Evolutionary conservation across 164 flowering plant species (phyloP), one percentile per base, ranked within the genome.

Genomic region (Nymphaea colorata): DNA sequence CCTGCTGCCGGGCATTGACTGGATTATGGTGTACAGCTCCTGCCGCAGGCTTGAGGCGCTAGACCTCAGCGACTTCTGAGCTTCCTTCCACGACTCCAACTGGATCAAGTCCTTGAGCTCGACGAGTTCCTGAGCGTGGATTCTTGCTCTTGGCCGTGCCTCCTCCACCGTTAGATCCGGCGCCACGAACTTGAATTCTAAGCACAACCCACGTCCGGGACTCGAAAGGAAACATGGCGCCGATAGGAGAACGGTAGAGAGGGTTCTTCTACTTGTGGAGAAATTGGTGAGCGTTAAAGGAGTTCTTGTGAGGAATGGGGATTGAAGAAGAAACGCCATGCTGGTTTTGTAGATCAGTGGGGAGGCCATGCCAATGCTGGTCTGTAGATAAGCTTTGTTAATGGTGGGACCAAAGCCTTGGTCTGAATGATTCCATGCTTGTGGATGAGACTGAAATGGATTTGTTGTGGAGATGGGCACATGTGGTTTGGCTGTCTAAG

Each of bases 21-120:
- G 88, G 55, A 91, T 91, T 15, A 91, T 76, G 12, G 93, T 86
- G 70, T 83, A 85, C 11, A 91, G 62, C 70, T 91, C 97, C 66
- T 80, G 89, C 71, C 85, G 85, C 53, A 89, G 70, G 47, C 59
- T 44, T 0, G 85, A 60, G 0, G 98, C 79, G 66, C 82, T 86
- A 65, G 60, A 76, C 57, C 98, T 67, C 44, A 87, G 72, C 15
- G 62, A 79, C 67, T 78, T 81, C 72, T 89, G 96, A 14, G 85
- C 85, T 47, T 83, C 92, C 57, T 66, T 72, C 93, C 91, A 91
- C 0, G 81, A 76, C 68, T 79, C 82, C 10, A 70, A 55, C 43
- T 82, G 87, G 5, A 89, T 67, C 59, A 86, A 61, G 7, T 64
- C 72, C 60, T 86, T 85, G 60, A 87, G 78, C 44, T 73, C 53